Evolutionary conservation across 495 filamentous ascomycete species (phyloP), one percentile per base, ranked within the genome.

Genomic region (Pseudomonodictys pantanalensis): DNA sequence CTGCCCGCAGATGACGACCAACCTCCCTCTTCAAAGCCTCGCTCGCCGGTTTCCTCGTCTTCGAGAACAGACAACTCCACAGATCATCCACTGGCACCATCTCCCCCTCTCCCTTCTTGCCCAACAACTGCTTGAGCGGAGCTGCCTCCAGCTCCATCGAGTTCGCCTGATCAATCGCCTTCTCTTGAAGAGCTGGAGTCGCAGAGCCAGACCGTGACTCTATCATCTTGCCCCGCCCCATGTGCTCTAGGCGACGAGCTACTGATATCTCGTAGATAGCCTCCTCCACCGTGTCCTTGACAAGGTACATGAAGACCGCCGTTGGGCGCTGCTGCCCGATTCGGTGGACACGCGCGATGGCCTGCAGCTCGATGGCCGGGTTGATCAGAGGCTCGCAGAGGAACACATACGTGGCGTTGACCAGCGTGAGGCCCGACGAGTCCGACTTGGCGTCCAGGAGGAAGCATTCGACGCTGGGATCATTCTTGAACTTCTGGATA

Each of bases 331-430:
- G 81, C 71, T 98, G 92, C 0, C 92, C 92, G 52, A 98, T 98
- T 33, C 92, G 82, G 70, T 98, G 90, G 0, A 98, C 91, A 45
- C 92, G 86, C 5, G 91, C 90, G 64, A 97, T 95, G 2, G 91
- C 92, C 68, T 98, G 92, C 5, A 96, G 79, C 66, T 97, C 92
- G 8, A 98, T 83, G 1, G 92, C 90, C 5, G 92, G 88, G 69
- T 97, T 96, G 62, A 97, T 83, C 3, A 97, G 74, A 0, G 92
- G 92, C 71, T 98, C 92, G 71, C 91, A 96, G 7, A 98, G 76
- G 64, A 98, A 92, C 0, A 98, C 91, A 69, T 98, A 89, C 10
- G 85, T 96, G 3, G 92, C 93, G 69, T 92, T 92, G 61, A 96
- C 84, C 3, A 98, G 77, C 62, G 92, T 98, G 25, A 98, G 74